Conservation (phyloP, 176 grass and related monocot genomes). For the Elymus sibiricus region DNA sequence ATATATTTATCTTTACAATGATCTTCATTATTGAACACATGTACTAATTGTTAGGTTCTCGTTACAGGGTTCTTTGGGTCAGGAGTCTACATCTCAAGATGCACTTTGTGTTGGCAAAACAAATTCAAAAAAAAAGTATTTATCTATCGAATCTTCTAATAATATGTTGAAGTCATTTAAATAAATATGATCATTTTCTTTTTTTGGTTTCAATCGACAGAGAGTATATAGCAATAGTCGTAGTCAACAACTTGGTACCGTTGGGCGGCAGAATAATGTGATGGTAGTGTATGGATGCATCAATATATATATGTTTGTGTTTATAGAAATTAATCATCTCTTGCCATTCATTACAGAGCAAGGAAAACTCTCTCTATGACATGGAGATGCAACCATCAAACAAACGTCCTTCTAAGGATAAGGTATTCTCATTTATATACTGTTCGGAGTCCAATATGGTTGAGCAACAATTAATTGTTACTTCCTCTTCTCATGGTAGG, state of each 20-base stretch:
- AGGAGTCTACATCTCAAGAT: neutral
- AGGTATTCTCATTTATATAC: neutral
- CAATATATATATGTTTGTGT: neutral
- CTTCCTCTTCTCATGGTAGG: neutral
- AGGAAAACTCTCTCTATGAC: no score
- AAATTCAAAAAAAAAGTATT: neutral
- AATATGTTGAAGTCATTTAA: neutral
- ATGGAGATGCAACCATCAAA: neutral
- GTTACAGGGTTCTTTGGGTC: no score
- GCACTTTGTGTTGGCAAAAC: neutral
- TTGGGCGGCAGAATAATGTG: neutral
- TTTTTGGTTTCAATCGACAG: neutral
- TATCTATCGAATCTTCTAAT: neutral
- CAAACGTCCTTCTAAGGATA: neutral
- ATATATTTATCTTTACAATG: no score
- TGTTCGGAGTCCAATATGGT: no score
- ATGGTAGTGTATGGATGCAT: neutral
- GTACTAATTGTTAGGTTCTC: no score
- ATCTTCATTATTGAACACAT: no score
- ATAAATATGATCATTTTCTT: neutral
- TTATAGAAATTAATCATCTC: neutral
- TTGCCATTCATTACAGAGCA: neutral
- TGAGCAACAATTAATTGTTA: no score
- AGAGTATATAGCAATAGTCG: neutral
- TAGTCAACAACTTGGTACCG: neutral